Evolutionary conservation across 2,329 filamentous ascomycete species (phyloP).

Genomic region (Fonsecaea multimorphosa): DNA sequence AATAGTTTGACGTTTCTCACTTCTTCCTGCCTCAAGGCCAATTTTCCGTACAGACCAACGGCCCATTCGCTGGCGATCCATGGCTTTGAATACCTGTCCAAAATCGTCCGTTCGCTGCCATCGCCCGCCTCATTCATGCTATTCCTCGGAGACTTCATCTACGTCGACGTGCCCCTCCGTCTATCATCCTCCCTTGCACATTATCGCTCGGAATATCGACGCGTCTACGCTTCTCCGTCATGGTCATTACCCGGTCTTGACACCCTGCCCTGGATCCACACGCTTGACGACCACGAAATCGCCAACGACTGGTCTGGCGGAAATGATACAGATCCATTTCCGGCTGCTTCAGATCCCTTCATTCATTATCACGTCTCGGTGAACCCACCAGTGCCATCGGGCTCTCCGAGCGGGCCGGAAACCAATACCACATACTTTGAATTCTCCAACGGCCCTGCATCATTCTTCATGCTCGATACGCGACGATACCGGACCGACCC

Average conservation of each 20-base stretch:
- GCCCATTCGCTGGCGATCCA: conserved; percentile 73
- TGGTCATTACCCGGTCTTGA: conserved; percentile 72
- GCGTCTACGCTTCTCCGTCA: conserved; percentile 93
- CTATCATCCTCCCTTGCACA: conserved; percentile 74
- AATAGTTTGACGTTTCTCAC: conserved; percentile 88
- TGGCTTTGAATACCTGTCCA: conserved; percentile 77
- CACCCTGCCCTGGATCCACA: conserved; percentile 95
- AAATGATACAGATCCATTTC: conserved; percentile 80
- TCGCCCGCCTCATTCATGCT: conserved; percentile 71
- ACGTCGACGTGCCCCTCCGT: conserved; percentile 77
- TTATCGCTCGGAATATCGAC: conserved; percentile 90
- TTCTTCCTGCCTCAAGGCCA: conserved; percentile 89
- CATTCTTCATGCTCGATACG: conserved; percentile 94
- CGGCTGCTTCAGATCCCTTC: conserved; percentile 81
- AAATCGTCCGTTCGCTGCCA: conserved; percentile 72
- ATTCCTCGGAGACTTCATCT: conserved; percentile 60
- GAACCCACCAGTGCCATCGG: conserved; percentile 75
- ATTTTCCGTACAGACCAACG: conserved; percentile 86
- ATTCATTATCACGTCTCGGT: conserved; percentile 81
- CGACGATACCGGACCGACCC: conserved; percentile 75
- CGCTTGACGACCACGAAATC: conserved; percentile 96
- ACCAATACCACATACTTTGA: conserved; percentile 79
- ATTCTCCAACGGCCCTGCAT: conserved; percentile 87
- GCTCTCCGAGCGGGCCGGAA: conserved; percentile 53
- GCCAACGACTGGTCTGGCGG: conserved; percentile 83